Base-by-base conservation (phyloP, 805 yeast genomes). In the Myxozyma monticola region DNA sequence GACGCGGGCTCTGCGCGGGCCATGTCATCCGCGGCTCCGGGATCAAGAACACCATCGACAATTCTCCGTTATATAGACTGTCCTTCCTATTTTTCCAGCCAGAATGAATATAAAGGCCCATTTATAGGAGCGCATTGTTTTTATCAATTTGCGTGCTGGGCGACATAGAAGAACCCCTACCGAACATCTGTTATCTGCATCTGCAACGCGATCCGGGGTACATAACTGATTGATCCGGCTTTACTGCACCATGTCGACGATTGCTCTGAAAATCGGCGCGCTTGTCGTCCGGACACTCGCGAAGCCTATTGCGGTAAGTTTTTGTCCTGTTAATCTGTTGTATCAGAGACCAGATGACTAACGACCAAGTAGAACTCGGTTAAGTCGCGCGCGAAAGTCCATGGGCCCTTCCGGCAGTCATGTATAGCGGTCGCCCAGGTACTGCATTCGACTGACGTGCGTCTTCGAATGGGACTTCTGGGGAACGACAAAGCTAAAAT, bases 341-440 rank as follows among this genome's bases (percentile, higher is more conserved):
- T n/a, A 5, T 42, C 12, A 39, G 21, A 15, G 15, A 21, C 24
- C 44, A 18, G 14, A 37, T 44, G 24, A 47, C 44, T 25, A 29
- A 20, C 44, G 14, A 35, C n/a, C 59, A 3, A 9, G 31, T 30
- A 74, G 74, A 81, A 75, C 49, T 72, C 80, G 1, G 72, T 88
- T 48, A 88, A 86, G 64, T 71, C 79, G 15, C 88, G 84, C 62
- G 93, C 95, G 15, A 80, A 81, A 57, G 83, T 84, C 48, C 88
- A 84, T 62, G 84, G 81, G 3, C 54, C 66, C 2, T 87, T 88
- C 68, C 76, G 81, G 48, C 71, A 68, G 31, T 56, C 76, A 1
- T 88, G 96, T 64, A 83, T 88, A 17, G 65, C 66, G 9, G 71
- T 86, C 24, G 96, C 96, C 2, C 96, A 88, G 66, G 65, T 75